Evolutionary conservation across 345 rosid species (phyloP), one percentile per base, ranked within the genome.

Genomic region (Aethionema arabicum): DNA sequence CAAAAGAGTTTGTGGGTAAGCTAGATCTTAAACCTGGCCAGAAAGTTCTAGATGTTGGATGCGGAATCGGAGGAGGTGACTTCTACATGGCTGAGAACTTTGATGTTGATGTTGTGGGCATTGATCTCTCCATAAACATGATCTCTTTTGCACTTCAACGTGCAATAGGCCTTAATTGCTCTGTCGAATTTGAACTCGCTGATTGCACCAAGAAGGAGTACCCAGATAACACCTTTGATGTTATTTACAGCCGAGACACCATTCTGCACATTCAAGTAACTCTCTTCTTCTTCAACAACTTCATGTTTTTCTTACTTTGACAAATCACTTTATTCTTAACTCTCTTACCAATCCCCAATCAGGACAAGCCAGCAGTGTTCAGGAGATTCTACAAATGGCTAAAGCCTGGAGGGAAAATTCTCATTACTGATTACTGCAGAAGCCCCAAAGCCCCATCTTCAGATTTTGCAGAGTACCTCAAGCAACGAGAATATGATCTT

Each of bases 61-160:
- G 99, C 33, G 99, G 99, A 61, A 95, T 90, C 4, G 99, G 99
- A 8, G 99, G 99, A 76, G 97, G 99, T 15, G 95, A 88, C 78
- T 95, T 95, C 76, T 95, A 88, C 87, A 95, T 90, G 96, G 97
- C 99, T 51, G 84, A 90, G 76, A 77, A 79, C 43, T 95, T 82
- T 56, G 92, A 82, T 36, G 96, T 86, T 29, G 80, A 88, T 73
- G 97, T 95, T 77, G 77, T 88, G 15, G 99, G 97, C 71, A 90
- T 90, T 62, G 97, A 95, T 72, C 88, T 95, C 52, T 90, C 99
- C 7, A 67, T 90, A 60, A 90, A 95, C 54, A 90, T 95, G 99
- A 80, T 95, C 46, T 86, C 96, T 12, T 83, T 95, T 71, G 97
- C 99, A 29, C 84, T 95, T 6, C 97, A 95, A 70, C 90, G 84